Base-by-base conservation (phyloP, 768 basidiomycete species). In the Lactarius hatsudake region DNA sequence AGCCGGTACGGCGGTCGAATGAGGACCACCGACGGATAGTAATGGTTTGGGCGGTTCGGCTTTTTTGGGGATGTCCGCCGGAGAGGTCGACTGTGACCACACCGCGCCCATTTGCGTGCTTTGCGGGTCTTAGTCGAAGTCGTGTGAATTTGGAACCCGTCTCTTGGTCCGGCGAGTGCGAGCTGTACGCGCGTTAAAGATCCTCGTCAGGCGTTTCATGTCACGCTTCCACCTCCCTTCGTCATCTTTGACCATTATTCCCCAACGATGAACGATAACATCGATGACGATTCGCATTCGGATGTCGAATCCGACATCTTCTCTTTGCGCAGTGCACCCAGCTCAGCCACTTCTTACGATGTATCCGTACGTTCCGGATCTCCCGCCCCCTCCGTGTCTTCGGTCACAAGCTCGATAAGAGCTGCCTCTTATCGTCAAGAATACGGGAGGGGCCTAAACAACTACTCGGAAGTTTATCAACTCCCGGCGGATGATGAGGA, bases 401-500 rank as follows among this genome's bases (percentile, higher is more conserved):
- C 90, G 1, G 74, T 91, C 73, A 86, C 87, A 0, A 86, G 83
- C 72, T 88, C 88, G 0, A 71, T 90, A 56, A 84, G 83, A 30
- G 83, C 81, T 18, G 79, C 82, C 40, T 82, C 85, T 1, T 87
- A 86, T 76, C 82, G 81, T 63, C 81, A 86, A 34, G 89, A 91
- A 72, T 87, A 84, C 65, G 91, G 90, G 0, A 81, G 91, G 51
- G 82, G 80, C 36, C 74, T 93, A 54, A 92, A 92, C 77, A 91
- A 86, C 69, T 88, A 89, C 70, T 92, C 91, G 1, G 89, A 92
- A 55, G 82, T 93, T 2, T 93, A 93, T 73, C 83, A 83, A 53
- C 79, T 93, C 32, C 89, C 91, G 15, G 91, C 90, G 32, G 91
- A 93, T 69, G 87, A 88, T 9, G 89, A 91, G 71, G 91, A 93